Conservation (phyloP, 2,329 filamentous ascomycete species). For the Diaporthe aspalathi region DNA sequence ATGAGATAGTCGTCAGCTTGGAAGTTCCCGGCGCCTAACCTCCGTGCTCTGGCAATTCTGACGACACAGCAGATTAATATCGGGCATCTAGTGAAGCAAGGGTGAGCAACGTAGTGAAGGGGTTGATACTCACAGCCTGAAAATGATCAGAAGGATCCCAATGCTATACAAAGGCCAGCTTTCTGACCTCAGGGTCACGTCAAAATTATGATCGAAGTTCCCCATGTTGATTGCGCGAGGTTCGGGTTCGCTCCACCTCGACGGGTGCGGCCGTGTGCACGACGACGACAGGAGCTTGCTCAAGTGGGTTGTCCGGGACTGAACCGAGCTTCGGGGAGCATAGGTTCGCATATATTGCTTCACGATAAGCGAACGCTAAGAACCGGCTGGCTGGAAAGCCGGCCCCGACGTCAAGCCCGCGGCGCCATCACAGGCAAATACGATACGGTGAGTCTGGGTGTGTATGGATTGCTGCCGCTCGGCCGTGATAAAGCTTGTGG, state of each 20-base stretch:
- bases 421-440: background rate
- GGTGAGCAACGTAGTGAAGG: too few species aligned
- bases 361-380: background rate
- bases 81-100: background rate
- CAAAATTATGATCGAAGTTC: conserved; percentile 21
- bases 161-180: conserved; percentile 33
- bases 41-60: conserved; percentile 18
- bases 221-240: conserved; percentile 14
- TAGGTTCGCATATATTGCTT: background rate
- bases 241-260: background rate
- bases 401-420: background rate
- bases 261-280: background rate
- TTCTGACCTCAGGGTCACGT: conserved; percentile 13
- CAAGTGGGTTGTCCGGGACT: too few species aligned
- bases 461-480: background rate
- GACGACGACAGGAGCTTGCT: background rate
- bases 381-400: background rate
- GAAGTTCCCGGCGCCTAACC: background rate
- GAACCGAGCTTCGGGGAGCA: background rate
- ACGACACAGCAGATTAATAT: background rate
- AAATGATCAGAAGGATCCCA: conserved; percentile 16
- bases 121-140: conserved; percentile 2
- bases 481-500: background rate
- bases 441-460: background rate
- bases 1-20: conserved; percentile 31